Percentiles rank a stretch among this genome's conserved stretches.
These are phyloP conservation scores for Aspergillus felis DNA, from an alignment of 2,329 filamentous ascomycete species.

Conservation along the genomic window DNA sequence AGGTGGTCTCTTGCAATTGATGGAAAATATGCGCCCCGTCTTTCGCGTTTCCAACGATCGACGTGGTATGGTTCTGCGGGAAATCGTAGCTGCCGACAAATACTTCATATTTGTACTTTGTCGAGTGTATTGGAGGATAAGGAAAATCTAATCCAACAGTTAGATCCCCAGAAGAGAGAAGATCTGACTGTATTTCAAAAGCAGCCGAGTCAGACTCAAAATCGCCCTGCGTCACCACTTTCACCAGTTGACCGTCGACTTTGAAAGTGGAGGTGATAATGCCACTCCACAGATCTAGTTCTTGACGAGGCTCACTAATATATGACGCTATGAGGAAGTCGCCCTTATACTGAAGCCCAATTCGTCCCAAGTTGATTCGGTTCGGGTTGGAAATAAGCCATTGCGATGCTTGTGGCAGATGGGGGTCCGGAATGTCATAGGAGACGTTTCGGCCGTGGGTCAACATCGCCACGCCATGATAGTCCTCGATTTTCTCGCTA, in stretches of 20 bases:
- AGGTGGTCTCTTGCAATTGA: conserved; percentile 9
- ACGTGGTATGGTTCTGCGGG: conserved; percentile 7
- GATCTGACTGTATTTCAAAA: conserved; percentile 2
- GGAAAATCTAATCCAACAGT: conserved; percentile 11
- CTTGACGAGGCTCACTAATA: conserved; percentile 5
- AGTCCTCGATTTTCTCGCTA: conserved; percentile 6
- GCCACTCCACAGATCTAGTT: conserved; percentile 12
- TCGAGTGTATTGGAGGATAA: conserved; percentile 11
- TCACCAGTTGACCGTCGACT: conserved; percentile 1
- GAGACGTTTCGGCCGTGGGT: conserved; percentile 13
- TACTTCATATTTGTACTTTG: conserved; percentile 13
- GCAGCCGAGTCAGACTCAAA: conserved; percentile 7
- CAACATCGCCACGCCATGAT: conserved; percentile 4
- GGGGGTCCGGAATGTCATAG: conserved; percentile 11
- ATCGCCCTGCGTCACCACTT: conserved; percentile 11
- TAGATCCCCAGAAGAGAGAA: conserved; percentile 4
- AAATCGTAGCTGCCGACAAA: conserved; percentile 12
- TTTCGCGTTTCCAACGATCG: background rate
- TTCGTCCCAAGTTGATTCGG: conserved; percentile 13
- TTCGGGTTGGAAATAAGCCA: conserved; percentile 15
- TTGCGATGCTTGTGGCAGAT: conserved; percentile 10
- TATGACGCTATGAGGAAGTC: background rate
- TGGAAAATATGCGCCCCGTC: conserved; percentile 6
- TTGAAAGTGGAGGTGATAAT: conserved; percentile 9
- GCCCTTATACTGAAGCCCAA: conserved; percentile 8